These are phyloP conservation scores for Stromatinia cepivora DNA, from an alignment of 2,329 filamentous ascomycete genomes.

Conservation along the genomic window DNA sequence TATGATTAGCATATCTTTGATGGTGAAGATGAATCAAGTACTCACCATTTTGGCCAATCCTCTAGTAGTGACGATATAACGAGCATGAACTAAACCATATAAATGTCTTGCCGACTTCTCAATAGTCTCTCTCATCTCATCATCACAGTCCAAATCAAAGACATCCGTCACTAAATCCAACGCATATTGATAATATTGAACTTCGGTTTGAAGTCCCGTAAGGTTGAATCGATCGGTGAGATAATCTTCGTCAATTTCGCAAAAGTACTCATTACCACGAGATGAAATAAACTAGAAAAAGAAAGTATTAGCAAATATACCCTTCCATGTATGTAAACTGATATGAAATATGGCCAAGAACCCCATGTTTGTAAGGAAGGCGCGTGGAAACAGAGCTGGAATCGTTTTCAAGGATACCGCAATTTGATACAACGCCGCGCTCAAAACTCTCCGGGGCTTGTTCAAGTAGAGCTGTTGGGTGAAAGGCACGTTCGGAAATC, in stretches of 20 bases:
- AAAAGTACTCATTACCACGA: conserved; percentile 97
- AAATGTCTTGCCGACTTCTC: conserved; percentile 95
- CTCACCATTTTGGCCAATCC: conserved; percentile 94
- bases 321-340: neutral
- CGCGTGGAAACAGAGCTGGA: neutral
- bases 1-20: conserved; percentile 27
- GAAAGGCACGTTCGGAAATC: neutral
- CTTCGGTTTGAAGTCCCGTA: conserved; percentile 93
- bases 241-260: conserved; percentile 99
- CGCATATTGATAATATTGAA: conserved; percentile 98
- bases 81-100: conserved; percentile 92
- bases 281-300: conserved; percentile 88
- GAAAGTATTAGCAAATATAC: conserved; percentile 20
- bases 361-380: neutral
- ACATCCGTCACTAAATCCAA: conserved; percentile 96
- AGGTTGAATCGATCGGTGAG: conserved; percentile 97
- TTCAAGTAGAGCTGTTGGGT: neutral
- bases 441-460: no score
- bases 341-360: conserved; percentile 20
- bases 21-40: conserved; percentile 19
- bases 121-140: conserved; percentile 96
- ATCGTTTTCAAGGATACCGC: neutral
- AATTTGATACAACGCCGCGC: no score
- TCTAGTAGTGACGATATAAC: conserved; percentile 94
- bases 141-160: conserved; percentile 97